Conservation (phyloP, 208 protist genomes). For the Strigomonas culicis region DNA sequence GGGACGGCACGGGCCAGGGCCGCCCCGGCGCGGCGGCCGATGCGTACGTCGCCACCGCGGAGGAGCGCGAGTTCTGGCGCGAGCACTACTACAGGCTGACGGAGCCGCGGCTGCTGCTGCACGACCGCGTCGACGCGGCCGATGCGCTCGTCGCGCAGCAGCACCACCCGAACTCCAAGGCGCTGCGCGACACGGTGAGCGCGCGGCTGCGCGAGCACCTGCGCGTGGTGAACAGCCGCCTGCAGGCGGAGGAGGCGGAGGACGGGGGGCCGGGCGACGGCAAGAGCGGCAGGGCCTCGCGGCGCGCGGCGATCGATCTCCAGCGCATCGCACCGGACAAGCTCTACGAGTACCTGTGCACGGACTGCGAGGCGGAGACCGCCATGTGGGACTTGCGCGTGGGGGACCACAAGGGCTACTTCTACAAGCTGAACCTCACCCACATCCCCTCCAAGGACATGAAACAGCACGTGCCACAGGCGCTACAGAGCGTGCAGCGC, state of each 20-base stretch:
- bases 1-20: conserved; percentile 1
- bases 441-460: conserved; percentile 60
- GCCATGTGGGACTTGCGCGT: conserved; percentile 47
- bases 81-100: conserved; percentile 71
- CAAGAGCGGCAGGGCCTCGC: not conserved
- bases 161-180: not conserved
- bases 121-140: conserved; percentile 59
- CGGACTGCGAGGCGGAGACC: conserved; percentile 70
- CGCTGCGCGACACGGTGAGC: conserved; percentile 3
- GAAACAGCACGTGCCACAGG: conserved; percentile 46
- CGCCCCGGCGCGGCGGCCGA: conserved; percentile 1
- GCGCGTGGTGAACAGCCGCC: conserved; percentile 22
- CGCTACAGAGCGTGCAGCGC: conserved; percentile 45
- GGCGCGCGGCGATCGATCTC: not conserved
- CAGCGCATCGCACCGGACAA: conserved; percentile 51
- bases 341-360: conserved; percentile 79
- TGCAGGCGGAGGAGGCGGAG: conserved; percentile 20
- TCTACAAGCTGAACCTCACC: conserved; percentile 64
- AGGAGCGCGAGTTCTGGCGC: conserved; percentile 79
- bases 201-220: conserved; percentile 40
- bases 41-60: conserved; percentile 35
- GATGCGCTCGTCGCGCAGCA: conserved; percentile 30
- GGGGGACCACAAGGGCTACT: conserved; percentile 67
- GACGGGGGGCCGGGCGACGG: conserved; percentile 6
- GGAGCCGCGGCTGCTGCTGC: conserved; percentile 56